Percentiles rank a stretch among this genome's conserved stretches.
Conservation (phyloP, 2,329 filamentous ascomycete species). For the Alternaria atra region DNA sequence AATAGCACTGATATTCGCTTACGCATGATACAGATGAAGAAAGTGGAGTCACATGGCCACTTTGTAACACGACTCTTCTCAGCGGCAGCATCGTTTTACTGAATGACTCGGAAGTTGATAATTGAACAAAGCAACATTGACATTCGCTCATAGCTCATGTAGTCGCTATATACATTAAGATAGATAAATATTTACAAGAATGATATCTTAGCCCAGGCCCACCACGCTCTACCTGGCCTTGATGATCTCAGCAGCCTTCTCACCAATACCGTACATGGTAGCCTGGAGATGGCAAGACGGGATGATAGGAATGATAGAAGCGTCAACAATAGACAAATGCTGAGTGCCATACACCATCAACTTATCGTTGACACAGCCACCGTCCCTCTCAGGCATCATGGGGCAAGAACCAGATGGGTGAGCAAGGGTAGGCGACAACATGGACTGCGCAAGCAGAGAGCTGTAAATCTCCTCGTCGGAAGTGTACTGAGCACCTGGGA, state of each 20-base stretch:
- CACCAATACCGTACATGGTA: conserved; percentile 44
- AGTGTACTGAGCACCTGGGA: conserved; percentile 33
- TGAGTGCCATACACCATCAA: conserved; percentile 43
- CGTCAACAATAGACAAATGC: conserved; percentile 41
- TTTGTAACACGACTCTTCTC: no score
- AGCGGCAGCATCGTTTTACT: background rate
- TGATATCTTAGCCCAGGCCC: background rate
- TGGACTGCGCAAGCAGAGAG: conserved; percentile 27
- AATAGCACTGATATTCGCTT: no score
- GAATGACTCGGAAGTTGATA: background rate
- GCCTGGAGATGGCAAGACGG: conserved; percentile 42
- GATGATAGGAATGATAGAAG: conserved; percentile 44
- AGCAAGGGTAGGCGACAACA: conserved; percentile 37
- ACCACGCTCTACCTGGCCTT: conserved; percentile 28
- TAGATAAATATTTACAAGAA: conserved; percentile 12
- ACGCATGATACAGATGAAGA: no score
- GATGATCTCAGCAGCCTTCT: conserved; percentile 48
- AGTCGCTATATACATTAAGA: background rate
- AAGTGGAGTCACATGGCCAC: no score
- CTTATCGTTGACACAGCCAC: conserved; percentile 40
- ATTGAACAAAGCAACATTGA: background rate
- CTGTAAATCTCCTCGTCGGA: conserved; percentile 35
- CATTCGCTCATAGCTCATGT: background rate
- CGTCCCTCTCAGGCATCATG: conserved; percentile 36
- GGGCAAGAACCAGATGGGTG: conserved; percentile 45